Percentiles rank a stretch among this genome's conserved stretches.
Conservation (phyloP, 1,284 basidiomycete species). For the Trichosporon coremiiforme region DNA sequence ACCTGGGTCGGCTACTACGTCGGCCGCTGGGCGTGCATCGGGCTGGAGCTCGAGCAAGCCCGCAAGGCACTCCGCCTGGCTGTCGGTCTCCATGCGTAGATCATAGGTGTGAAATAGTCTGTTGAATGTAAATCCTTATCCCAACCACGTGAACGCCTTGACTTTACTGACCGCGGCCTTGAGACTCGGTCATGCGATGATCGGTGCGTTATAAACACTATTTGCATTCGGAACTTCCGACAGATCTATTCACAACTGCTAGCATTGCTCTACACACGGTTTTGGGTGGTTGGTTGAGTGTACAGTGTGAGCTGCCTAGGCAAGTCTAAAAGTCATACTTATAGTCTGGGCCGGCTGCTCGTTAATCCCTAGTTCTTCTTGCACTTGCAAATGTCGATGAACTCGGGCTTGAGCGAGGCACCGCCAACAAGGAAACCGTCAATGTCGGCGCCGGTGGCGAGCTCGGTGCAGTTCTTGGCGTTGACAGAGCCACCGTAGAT, state of each 20-base stretch:
- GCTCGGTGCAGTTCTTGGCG: constrained; percentile 81
- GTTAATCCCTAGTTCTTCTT: constrained; percentile 33
- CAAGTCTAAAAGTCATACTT: too few relatives aligned
- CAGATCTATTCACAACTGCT: not conserved
- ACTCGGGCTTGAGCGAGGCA: constrained; percentile 96
- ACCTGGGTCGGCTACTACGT: constrained; percentile 21
- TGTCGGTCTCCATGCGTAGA: constrained; percentile 18
- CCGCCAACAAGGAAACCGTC: constrained; percentile 99
- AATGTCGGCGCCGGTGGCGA: constrained; percentile 76
- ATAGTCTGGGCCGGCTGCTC: constrained; percentile 9
- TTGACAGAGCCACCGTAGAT: constrained; percentile 96
- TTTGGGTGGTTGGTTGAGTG: too few relatives aligned
- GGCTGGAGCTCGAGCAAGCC: not conserved
- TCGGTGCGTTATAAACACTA: too few relatives aligned
- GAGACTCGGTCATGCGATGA: too few relatives aligned
- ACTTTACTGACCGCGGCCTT: too few relatives aligned
- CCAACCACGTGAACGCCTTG: too few relatives aligned
- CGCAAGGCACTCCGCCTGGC: not conserved
- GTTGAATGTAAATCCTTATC: not conserved
- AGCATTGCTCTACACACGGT: constrained; percentile 9
- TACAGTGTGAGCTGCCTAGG: not conserved
- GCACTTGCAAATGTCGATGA: constrained; percentile 87
- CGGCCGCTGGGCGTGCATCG: constrained; percentile 18
- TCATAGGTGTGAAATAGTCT: not conserved
- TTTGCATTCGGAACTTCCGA: too few relatives aligned